Conservation (phyloP, 2,329 filamentous ascomycete species). For the Talaromyces verruculosus region DNA sequence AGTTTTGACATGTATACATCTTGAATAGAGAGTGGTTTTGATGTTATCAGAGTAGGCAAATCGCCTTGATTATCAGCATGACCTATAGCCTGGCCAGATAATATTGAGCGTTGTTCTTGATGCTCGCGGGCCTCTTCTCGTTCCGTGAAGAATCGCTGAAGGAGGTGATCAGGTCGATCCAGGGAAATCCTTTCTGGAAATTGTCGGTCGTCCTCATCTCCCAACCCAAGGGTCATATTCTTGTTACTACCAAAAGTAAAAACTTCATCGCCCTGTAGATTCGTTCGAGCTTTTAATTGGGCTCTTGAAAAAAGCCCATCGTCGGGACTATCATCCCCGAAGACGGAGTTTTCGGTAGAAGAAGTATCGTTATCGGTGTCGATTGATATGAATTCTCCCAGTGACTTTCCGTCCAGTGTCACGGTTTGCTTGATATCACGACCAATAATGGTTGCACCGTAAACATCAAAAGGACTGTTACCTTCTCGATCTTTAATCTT, state of each 20-base stretch:
- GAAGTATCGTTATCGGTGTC: constrained; percentile 42
- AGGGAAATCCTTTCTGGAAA: constrained; percentile 82
- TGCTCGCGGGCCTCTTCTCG: constrained; percentile 46
- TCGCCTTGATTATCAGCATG: constrained; percentile 48
- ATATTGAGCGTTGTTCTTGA: constrained; percentile 35
- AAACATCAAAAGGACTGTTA: constrained; percentile 91
- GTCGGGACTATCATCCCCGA: constrained; percentile 52
- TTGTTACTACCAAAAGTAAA: constrained; percentile 97
- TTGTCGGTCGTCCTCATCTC: constrained; percentile 93
- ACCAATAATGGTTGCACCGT: constrained; percentile 79
- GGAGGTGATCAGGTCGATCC: constrained; percentile 72
- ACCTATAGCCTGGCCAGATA: constrained; percentile 1
- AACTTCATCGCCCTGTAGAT: constrained; percentile 72
- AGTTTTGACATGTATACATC: constrained; percentile 88
- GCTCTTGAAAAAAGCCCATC: constrained; percentile 18
- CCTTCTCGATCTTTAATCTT: constrained; percentile 96
- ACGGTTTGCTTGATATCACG: constrained; percentile 58
- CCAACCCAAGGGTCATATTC: constrained; percentile 86
- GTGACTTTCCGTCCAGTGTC: constrained; percentile 29
- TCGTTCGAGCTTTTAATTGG: constrained; percentile 35
- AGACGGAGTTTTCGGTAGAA: constrained; percentile 32
- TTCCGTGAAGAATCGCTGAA: constrained; percentile 71
- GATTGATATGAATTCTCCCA: constrained; percentile 47
- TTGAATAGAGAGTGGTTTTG: constrained; percentile 71
- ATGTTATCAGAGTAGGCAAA: constrained; percentile 71